Evolutionary conservation across 441 rosid species (phyloP).

Genomic region (Dalechampia spathulata): DNA sequence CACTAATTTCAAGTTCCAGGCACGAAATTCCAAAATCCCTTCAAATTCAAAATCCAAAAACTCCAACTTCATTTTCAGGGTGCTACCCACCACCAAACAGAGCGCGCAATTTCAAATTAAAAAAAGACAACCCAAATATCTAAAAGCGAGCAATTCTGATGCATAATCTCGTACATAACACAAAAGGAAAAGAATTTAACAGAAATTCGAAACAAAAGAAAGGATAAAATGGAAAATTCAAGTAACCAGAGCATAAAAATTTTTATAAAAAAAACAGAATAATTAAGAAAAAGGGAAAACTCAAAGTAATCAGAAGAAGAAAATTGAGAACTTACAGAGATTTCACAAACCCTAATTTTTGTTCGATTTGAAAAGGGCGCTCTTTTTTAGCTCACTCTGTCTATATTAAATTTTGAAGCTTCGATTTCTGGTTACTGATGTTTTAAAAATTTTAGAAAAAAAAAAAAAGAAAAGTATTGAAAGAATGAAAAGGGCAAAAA

Average conservation of each 20-base stretch:
- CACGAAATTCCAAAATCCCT: neutral
- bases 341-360: conserved; percentile 7
- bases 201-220: neutral
- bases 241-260: no score
- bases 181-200: neutral
- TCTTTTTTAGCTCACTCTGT: neutral
- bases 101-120: conserved; percentile 4
- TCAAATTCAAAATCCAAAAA: conserved; percentile 13
- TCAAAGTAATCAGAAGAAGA: neutral
- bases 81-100: conserved; percentile 18
- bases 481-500: no score
- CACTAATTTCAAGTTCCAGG: neutral
- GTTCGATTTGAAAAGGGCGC: neutral
- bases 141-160: no score
- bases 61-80: conserved; percentile 9
- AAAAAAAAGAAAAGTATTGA: neutral
- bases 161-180: neutral
- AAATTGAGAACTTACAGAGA: conserved; percentile 20
- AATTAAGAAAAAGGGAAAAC: neutral
- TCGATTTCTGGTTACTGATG: conserved; percentile 9
- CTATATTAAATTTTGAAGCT: neutral
- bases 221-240: no score
- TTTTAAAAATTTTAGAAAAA: neutral
- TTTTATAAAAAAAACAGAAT: no score
- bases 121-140: neutral